phyloP scores from a whole-genome alignment of 2,329 filamentous ascomycete species.

The Gaeumannomyces tritici region DNA sequence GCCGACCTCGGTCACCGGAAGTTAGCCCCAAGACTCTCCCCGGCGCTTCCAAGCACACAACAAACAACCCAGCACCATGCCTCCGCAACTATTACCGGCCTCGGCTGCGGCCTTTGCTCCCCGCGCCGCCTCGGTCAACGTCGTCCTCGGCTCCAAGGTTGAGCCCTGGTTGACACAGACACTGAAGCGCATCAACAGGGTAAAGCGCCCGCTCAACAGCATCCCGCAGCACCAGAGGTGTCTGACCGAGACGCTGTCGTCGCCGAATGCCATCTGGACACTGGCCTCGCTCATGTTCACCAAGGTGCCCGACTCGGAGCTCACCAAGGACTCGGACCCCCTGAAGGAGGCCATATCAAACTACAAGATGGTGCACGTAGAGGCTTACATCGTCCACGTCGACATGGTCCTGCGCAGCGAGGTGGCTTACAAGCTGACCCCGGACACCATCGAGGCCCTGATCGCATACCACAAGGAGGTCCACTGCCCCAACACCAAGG shows the following conservation, averaged over 20 bases:
- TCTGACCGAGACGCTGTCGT: conserved; percentile 88
- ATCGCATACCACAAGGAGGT: conserved; percentile 96
- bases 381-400: conserved; percentile 97
- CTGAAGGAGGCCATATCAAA: conserved; percentile 83
- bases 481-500: conserved; percentile 82
- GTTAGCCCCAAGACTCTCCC: background rate
- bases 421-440: conserved; percentile 94
- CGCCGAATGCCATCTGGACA: conserved; percentile 85
- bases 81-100: conserved; percentile 83
- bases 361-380: conserved; percentile 85
- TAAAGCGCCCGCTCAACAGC: conserved; percentile 96
- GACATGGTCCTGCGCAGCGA: conserved; percentile 98
- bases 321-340: conserved; percentile 72
- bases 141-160: conserved; percentile 84
- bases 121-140: conserved; percentile 79
- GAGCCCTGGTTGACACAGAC: conserved; percentile 96
- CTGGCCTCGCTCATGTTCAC: conserved; percentile 87
- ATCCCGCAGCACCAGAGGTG: conserved; percentile 92
- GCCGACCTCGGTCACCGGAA: conserved; percentile 2
- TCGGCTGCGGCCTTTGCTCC: conserved; percentile 96
- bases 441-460: conserved; percentile 85
- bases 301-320: conserved; percentile 77
- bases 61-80: conserved; percentile 49
- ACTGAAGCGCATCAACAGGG: conserved; percentile 89
- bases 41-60: conserved; percentile 1